Conservation (phyloP, 2,329 filamentous ascomycete genomes). For the Claviceps capensis region DNA sequence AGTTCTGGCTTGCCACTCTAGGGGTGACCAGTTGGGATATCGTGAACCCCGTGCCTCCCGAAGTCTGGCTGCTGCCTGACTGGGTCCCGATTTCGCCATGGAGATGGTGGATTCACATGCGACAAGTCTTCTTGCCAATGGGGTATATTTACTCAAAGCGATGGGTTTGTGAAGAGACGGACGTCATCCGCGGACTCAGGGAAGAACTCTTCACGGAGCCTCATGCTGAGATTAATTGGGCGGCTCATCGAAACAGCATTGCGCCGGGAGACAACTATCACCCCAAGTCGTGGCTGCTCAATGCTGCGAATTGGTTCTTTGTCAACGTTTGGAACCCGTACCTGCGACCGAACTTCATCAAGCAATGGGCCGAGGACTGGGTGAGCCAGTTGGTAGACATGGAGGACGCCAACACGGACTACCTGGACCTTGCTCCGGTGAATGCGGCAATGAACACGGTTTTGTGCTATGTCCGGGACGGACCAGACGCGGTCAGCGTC, state of each 20-base stretch:
- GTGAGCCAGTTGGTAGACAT: slow-evolving; percentile 71
- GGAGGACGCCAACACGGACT: slow-evolving; percentile 89
- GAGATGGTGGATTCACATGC: slow-evolving; percentile 97
- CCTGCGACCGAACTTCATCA: slow-evolving; percentile 51
- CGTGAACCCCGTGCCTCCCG: slow-evolving; percentile 86
- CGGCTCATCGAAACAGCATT: slow-evolving; percentile 68
- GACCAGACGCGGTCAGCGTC: slow-evolving; percentile 58
- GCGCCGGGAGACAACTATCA: slow-evolving; percentile 75
- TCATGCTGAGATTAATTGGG: slow-evolving; percentile 67
- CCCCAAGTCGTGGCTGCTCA: slow-evolving; percentile 76
- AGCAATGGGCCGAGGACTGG: slow-evolving; percentile 64
- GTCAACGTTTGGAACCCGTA: slow-evolving; percentile 72
- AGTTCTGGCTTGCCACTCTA: slow-evolving; percentile 82
- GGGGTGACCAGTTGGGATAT: slow-evolving; percentile 80
- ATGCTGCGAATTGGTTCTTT: slow-evolving; percentile 62
- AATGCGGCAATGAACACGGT: slow-evolving; percentile 86
- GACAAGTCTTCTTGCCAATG: slow-evolving; percentile 93
- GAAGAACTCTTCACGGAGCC: slow-evolving; percentile 73
- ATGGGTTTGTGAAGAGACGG: slow-evolving; percentile 65
- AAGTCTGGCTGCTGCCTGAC: slow-evolving; percentile 85
- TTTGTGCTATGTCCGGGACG: slow-evolving; percentile 71
- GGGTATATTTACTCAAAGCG: slow-evolving; percentile 74
- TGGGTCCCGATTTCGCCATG: slow-evolving; percentile 84
- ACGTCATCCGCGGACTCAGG: slow-evolving; percentile 57
- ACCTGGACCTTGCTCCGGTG: slow-evolving; percentile 73